phyloP scores from a whole-genome alignment of 2,329 filamentous ascomycete species.

The Balansia obtecta region DNA sequence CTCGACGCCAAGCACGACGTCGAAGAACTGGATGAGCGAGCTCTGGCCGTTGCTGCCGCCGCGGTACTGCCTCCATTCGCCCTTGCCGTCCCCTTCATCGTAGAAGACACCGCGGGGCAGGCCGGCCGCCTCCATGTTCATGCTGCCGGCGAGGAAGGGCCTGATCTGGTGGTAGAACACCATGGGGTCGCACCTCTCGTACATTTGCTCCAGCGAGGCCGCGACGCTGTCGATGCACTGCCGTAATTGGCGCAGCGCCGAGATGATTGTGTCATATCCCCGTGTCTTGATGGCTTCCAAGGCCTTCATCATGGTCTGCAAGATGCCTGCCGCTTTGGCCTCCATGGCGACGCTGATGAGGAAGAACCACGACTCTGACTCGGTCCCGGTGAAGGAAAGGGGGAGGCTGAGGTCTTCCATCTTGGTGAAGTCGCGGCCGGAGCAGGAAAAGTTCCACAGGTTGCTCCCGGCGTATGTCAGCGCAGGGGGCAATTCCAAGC shows the following conservation, averaged over 20 bases:
- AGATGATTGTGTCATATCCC: conserved; percentile 47
- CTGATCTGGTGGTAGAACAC: conserved; percentile 84
- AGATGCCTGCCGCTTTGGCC: conserved; percentile 59
- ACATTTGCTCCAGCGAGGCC: conserved; percentile 64
- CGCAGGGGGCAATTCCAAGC: conserved; percentile 72
- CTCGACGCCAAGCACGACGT: conserved; percentile 72
- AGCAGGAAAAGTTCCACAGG: conserved; percentile 76
- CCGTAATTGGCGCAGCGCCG: conserved; percentile 52
- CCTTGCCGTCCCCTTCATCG: conserved; percentile 55
- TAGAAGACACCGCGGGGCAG: conserved; percentile 77
- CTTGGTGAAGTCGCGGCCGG: conserved; percentile 40
- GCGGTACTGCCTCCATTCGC: conserved; percentile 63
- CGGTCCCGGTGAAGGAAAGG: conserved; percentile 76
- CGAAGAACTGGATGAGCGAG: conserved; percentile 86
- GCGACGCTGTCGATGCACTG: conserved; percentile 57
- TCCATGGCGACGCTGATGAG: conserved; percentile 85
- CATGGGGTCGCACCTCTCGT: conserved; percentile 75
- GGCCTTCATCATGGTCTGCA: conserved; percentile 67
- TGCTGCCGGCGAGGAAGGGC: conserved; percentile 80
- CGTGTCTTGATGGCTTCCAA: conserved; percentile 53
- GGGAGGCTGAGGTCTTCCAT: conserved; percentile 59
- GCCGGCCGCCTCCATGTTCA: conserved; percentile 80
- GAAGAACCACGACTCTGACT: conserved; percentile 93
- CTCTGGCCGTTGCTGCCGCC: conserved; percentile 91
- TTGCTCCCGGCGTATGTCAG: conserved; percentile 82